Evolutionary conservation across 768 basidiomycete genomes (phyloP), one percentile per base, ranked within the genome.

Genomic region (Paxillus involutus): DNA sequence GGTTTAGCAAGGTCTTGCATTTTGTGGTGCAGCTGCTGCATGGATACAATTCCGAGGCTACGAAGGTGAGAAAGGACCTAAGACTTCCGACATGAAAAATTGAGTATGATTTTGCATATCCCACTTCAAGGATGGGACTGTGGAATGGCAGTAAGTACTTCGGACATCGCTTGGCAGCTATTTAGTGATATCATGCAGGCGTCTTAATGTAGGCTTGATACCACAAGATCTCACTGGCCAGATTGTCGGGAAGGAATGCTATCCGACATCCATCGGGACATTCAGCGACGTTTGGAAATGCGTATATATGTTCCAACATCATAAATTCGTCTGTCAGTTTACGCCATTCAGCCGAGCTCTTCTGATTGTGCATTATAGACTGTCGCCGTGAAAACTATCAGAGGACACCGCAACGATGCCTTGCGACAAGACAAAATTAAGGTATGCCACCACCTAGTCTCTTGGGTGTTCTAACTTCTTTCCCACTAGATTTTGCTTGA

Each of bases 351-450:
- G 50, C 44, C 3, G n/a, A 4, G 12, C 41, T 3, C n/a, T 44
- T 16, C 32, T 51, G 24, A 41, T 16, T 24, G 24, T 44, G 11
- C 10, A 24, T 32, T 55, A 42, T 42, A 42, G 41, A 9, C 19
- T 42, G 51, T 55, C 13, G 54, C 54, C n/a, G 50, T 56, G 35
- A 56, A 56, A 17, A 36, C 26, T 17, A 56, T 56, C 21, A 45
- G 51, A 10, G 9, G 44, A 24, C 40, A 41, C 42, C 12, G 12
- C 29, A 44, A 40, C 24, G 52, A 56, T 16, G 29, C 47, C 7
- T 41, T 17, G 14, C 47, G 12, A 16, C 42, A 35, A 11, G 30
- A 42, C 33, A 37, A 53, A 24, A 42, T 17, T 19, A 24, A 54
- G 24, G 55, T 53, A 36, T 6, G 52, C 24, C 17, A 6, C 24